phyloP scores from a whole-genome alignment of 192 early-diverging fungal genomes.

The Lobulomyces angularis region DNA sequence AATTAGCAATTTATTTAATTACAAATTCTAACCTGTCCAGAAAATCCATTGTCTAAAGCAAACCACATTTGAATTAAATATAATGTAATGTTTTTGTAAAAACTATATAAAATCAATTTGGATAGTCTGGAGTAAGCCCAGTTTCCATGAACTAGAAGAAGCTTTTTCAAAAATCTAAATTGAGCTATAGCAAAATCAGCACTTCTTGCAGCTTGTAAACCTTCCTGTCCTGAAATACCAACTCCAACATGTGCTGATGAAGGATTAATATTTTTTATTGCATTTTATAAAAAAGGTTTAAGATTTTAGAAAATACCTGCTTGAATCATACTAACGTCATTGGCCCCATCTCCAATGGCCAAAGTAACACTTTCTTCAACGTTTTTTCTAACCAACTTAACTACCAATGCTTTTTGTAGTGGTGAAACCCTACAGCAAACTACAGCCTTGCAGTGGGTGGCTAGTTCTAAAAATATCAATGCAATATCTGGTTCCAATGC shows the following conservation, averaged over 20 bases:
- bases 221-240: conserved; percentile 91
- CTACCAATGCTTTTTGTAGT: conserved; percentile 94
- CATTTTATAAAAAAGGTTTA: too few species aligned
- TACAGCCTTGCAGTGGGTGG: conserved; percentile 85
- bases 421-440: conserved; percentile 98
- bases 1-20: conserved; percentile 6
- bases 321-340: conserved; percentile 99
- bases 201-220: conserved; percentile 88
- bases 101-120: conserved; percentile 93
- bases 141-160: conserved; percentile 89
- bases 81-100: conserved; percentile 98
- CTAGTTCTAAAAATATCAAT: conserved; percentile 73
- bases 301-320: too few species aligned
- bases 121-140: conserved; percentile 94
- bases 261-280: too few species aligned
- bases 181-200: conserved; percentile 99
- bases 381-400: conserved; percentile 93
- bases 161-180: conserved; percentile 87
- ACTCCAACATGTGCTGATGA: conserved; percentile 97
- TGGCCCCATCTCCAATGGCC: conserved; percentile 97
- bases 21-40: conserved; percentile 46
- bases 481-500: conserved; percentile 72
- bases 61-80: conserved; percentile 98
- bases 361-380: conserved; percentile 70
- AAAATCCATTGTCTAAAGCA: conserved; percentile 88